Percentiles rank a stretch among this genome's conserved stretches.
Conservation (phyloP, 495 filamentous ascomycete species). For the Xylaria flabelliformis region DNA sequence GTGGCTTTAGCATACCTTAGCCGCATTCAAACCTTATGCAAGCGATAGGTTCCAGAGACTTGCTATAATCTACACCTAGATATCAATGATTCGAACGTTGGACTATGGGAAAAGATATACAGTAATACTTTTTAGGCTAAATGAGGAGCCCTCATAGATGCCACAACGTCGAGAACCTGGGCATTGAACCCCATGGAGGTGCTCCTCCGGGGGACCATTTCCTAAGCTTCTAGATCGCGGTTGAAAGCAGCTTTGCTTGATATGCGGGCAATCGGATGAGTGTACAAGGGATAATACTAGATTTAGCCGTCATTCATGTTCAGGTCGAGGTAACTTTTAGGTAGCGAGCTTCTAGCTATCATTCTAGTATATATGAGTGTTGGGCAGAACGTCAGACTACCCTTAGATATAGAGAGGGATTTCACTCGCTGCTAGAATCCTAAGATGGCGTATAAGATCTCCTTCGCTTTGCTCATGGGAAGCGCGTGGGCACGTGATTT, state of each 20-base stretch:
- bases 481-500: conserved; percentile 21
- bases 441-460: conserved; percentile 4
- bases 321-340: neutral
- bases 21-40: too few species aligned
- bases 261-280: neutral
- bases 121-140: conserved; percentile 14
- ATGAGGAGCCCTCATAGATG: neutral
- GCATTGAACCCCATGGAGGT: neutral
- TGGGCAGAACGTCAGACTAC: neutral
- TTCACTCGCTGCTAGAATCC: neutral
- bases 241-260: neutral
- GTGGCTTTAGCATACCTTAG: neutral
- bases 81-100: neutral
- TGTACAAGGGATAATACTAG: neutral
- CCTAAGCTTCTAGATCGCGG: neutral
- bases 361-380: neutral
- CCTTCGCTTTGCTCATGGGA: conserved; percentile 14
- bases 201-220: neutral
- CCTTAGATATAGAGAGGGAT: neutral
- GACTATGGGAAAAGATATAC: neutral
- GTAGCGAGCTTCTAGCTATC: neutral
- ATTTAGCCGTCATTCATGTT: conserved; percentile 11
- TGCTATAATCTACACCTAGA: neutral
- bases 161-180: neutral
- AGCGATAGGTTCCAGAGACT: neutral